A percentile compares a stretch with the other conserved stretches of the same genome.
These are phyloP conservation scores for Primulina huaijiensis DNA, from an alignment of 257 asterid genomes.

Conservation along the genomic window DNA sequence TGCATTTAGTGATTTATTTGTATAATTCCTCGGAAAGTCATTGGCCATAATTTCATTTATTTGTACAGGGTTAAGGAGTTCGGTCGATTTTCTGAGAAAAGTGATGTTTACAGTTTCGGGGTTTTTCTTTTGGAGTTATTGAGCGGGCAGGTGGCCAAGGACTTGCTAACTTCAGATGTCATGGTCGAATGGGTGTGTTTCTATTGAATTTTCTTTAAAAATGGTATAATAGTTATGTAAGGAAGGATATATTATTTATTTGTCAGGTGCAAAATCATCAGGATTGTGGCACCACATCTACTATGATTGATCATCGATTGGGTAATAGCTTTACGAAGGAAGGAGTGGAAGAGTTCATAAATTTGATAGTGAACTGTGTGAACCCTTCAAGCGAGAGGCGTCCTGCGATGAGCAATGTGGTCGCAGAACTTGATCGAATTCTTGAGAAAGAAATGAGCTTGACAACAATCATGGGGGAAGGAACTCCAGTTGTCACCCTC, in stretches of 20 bases:
- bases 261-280: constrained; percentile 66
- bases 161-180: constrained; percentile 47
- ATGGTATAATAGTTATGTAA: constrained; percentile 6
- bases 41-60: constrained; percentile 22
- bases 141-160: constrained; percentile 69
- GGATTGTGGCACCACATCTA: constrained; percentile 51
- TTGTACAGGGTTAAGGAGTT: constrained; percentile 77
- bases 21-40: neutral
- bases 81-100: constrained; percentile 80
- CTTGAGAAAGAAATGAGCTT: constrained; percentile 86
- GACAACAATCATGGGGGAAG: constrained; percentile 93
- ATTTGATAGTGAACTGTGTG: constrained; percentile 56
- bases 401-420: constrained; percentile 68
- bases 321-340: constrained; percentile 73
- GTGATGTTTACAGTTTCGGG: constrained; percentile 88
- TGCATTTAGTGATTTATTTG: constrained; percentile 20
- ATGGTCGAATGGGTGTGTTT: constrained; percentile 71
- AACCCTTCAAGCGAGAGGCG: constrained; percentile 75
- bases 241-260: neutral
- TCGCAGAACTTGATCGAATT: constrained; percentile 70
- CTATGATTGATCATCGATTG: constrained; percentile 66
- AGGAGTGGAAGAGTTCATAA: constrained; percentile 81
- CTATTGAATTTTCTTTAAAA: constrained; percentile 3
- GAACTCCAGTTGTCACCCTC: constrained; percentile 77
- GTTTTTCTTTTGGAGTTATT: constrained; percentile 85